Base-by-base conservation (phyloP, 1,284 basidiomycete species). In the Austroboletus olivaceoglutinosus region DNA sequence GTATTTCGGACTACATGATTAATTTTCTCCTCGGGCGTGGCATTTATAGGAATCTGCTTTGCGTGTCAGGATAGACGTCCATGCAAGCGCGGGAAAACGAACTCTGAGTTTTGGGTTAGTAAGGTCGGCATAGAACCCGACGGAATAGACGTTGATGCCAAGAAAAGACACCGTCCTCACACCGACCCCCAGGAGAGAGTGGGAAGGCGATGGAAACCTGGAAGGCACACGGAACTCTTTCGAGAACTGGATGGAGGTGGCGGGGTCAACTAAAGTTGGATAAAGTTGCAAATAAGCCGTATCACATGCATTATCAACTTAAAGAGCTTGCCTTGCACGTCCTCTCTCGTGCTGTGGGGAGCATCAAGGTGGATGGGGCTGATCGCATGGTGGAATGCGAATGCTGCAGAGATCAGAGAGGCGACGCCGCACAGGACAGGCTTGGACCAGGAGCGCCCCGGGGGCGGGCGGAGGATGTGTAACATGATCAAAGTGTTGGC, bases 161-260 rank as follows among this genome's bases (percentile, higher is more conserved):
- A 95, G 72, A 70, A 95, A 92, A 12, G 89, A 89, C 39, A 95
- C 92, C 0, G 85, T 91, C 39, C 93, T 76, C 29, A 93, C 89
- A 39, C 92, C 92, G 2, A 90, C 72, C 2, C 93, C 92, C 12
- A 94, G 71, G 6, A 95, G 77, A 16, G 81, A 77, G 59, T 90
- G 79, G 2, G 76, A 71, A 11, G 85, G 82, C 13, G 81, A 67
- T 9, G 79, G 76, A 12, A 77, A 68, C 61, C 82, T 85, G 21
- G 86, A 82, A 25, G 82, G 78, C 30, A 88, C 74, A 19, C 63
- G 73, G 18, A 90, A 72, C 4, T 74, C 77, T 43, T 74, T 83
- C 3, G 89, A 89, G 61, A 91, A 91, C 51, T 76, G 71, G 54
- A 91, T 82, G 10, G 80, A 81, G 4, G 88, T 88, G 16, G 81